These are phyloP conservation scores for Paecilomyces sp. DNA, from an alignment of 2,329 filamentous ascomycete species.

Conservation along the genomic window DNA sequence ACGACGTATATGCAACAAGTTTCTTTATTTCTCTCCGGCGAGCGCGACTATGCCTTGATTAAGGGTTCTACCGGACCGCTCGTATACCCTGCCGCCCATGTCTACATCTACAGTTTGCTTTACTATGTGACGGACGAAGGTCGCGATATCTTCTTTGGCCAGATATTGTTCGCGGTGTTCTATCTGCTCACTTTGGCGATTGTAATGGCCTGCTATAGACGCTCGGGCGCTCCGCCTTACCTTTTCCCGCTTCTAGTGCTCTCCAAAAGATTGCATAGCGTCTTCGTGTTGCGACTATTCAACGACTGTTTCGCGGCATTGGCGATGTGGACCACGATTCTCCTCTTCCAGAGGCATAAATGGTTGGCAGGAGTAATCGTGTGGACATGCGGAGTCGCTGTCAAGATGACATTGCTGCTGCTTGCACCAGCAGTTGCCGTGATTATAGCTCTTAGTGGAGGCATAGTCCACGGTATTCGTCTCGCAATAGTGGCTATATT, in stretches of 20 bases:
- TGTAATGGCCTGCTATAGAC: constrained; percentile 71
- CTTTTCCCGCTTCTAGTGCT: constrained; percentile 77
- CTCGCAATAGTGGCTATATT: constrained; percentile 67
- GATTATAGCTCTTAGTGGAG: constrained; percentile 66
- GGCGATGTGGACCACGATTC: constrained; percentile 77
- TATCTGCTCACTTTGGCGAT: constrained; percentile 70
- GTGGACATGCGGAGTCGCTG: constrained; percentile 74
- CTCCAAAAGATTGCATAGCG: constrained; percentile 87
- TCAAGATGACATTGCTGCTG: constrained; percentile 90
- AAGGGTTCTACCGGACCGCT: constrained; percentile 84
- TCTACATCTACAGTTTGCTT: constrained; percentile 79
- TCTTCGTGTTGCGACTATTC: constrained; percentile 88
- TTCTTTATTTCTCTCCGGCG: constrained; percentile 68
- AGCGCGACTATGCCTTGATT: constrained; percentile 82
- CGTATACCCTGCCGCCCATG: constrained; percentile 90
- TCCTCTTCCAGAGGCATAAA: constrained; percentile 63
- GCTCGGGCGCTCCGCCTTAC: constrained; percentile 60
- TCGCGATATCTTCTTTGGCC: constrained; percentile 68
- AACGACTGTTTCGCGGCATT: constrained; percentile 89
- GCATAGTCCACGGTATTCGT: constrained; percentile 57
- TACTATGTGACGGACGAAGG: constrained; percentile 73
- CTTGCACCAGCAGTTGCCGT: constrained; percentile 73
- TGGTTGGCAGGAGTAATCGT: constrained; percentile 68
- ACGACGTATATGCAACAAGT: constrained; percentile 94
- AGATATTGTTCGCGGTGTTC: constrained; percentile 71